Evolutionary conservation across 2,329 filamentous ascomycete genomes (phyloP), one percentile per base, ranked within the genome.

Genomic region (Xylaria digitata): DNA sequence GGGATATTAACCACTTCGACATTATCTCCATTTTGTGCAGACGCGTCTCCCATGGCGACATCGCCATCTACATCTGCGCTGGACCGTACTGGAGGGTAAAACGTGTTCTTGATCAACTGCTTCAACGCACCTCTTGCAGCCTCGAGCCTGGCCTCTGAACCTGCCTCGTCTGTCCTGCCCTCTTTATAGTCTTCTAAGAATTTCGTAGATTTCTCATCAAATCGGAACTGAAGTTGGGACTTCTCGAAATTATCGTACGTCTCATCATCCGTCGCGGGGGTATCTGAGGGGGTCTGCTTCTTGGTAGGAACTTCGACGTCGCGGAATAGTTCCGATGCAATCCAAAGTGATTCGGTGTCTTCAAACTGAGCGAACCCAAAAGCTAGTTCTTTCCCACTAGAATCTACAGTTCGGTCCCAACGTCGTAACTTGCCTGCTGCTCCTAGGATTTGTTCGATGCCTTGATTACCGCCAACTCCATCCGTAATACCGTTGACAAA

Each of bases 321-420:
- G 77, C 89, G 89, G 73, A 97, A 87, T 63, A 97, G 87, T 78
- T 96, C 93, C 62, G 94, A 89, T 49, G 95, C 96, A 50, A 90
- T 90, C 78, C 91, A 89, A 72, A 99, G 84, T 71, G 94, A 95
- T 79, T 97, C 92, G 26, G 90, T 89, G 78, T 98, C 94, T 70
- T 97, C 95, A 79, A 92, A 99, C 80, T 97, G 92, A 66, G 95
- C 96, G 80, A 99, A 98, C 15, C 95, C 96, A 83, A 98, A 98
- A 70, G 90, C 91, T 80, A 91, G 90, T 63, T 90, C 89, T 80
- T 95, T 96, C 71, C 75, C 75, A 56, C 61, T 62, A 45, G 91
- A 89, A 78, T 92, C 89, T 19, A 87, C 88, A 40, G 89, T 90
- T 67, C 93, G 85, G 70, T 94, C 94, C 94, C 94, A 99, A 74